A percentile compares a stretch with the other conserved stretches of the same genome.
Evolutionary conservation across 2,329 filamentous ascomycete species (phyloP).

Genomic region (Coniella lustricola): DNA sequence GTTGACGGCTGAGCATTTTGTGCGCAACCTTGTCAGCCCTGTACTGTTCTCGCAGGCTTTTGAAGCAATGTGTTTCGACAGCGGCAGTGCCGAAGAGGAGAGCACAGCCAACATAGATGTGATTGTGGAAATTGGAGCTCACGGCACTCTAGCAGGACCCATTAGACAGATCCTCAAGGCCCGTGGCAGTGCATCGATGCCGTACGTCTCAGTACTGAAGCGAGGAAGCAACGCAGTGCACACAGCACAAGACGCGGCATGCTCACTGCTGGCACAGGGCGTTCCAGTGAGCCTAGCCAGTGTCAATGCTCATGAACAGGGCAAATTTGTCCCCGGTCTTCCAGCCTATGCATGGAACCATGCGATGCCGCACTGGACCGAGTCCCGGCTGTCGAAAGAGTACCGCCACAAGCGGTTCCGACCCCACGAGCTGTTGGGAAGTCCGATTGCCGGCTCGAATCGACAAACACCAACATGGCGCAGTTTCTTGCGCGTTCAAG

Average conservation of each 20-base stretch:
- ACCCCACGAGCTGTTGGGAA: constrained; percentile 34
- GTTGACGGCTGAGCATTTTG: constrained; percentile 19
- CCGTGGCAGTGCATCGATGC: not conserved
- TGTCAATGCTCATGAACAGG: not conserved
- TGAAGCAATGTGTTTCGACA: constrained; percentile 4
- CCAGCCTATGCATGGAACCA: constrained; percentile 16
- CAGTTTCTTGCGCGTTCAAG: constrained; percentile 10
- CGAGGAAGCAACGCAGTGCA: not conserved
- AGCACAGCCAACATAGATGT: constrained; percentile 20
- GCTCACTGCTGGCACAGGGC: not conserved
- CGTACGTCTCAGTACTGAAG: not conserved
- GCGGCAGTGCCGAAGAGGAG: no score
- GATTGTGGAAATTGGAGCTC: constrained; percentile 24
- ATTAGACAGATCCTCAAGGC: constrained; percentile 20
- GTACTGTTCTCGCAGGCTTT: constrained; percentile 2
- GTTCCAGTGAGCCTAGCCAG: not conserved
- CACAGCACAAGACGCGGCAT: not conserved
- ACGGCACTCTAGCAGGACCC: constrained; percentile 23
- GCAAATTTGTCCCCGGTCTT: constrained; percentile 17
- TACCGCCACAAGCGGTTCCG: constrained; percentile 27
- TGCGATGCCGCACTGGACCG: constrained; percentile 3
- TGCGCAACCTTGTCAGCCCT: not conserved
- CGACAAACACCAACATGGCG: constrained; percentile 27
- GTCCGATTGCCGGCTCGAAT: constrained; percentile 23
- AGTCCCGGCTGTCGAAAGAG: constrained; percentile 18